phyloP scores from a whole-genome alignment of 768 basidiomycete genomes.

The Phylloporus scabripes region DNA sequence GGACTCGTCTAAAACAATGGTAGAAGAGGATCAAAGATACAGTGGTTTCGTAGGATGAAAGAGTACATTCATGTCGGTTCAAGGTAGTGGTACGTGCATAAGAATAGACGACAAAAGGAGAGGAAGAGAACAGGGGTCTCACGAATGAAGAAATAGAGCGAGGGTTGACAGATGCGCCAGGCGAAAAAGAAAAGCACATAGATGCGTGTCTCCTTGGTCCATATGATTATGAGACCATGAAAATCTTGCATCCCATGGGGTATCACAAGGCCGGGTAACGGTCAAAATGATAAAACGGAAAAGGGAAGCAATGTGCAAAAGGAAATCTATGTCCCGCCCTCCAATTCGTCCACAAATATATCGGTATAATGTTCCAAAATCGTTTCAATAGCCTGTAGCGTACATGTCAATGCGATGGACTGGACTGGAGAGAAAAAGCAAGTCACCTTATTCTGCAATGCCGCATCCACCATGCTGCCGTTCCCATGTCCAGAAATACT shows the following conservation, averaged over 20 bases:
- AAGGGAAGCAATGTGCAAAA: not conserved
- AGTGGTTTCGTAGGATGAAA: slow-evolving; percentile 6
- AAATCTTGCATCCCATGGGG: slow-evolving; percentile 12
- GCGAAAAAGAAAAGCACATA: not conserved
- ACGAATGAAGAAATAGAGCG: not conserved
- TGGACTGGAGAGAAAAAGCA: not conserved
- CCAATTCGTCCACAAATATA: slow-evolving; percentile 91
- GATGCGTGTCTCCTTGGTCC: slow-evolving; percentile 2
- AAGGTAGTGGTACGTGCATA: slow-evolving; percentile 14
- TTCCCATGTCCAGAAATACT: slow-evolving; percentile 42
- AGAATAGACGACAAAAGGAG: slow-evolving; percentile 7
- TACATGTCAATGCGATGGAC: slow-evolving; percentile 8
- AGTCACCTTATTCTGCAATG: slow-evolving; percentile 65
- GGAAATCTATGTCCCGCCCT: slow-evolving; percentile 31
- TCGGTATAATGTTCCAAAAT: slow-evolving; percentile 91
- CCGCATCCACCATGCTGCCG: slow-evolving; percentile 62
- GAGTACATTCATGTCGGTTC: slow-evolving; percentile 16
- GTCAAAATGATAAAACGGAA: slow-evolving; percentile 2
- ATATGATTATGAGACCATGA: slow-evolving; percentile 7
- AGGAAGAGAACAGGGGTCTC: not conserved
- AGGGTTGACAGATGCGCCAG: not conserved
- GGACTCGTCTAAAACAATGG: slow-evolving; percentile 3
- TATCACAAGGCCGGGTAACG: slow-evolving; percentile 26
- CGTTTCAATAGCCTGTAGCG: slow-evolving; percentile 80
- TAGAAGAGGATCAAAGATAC: slow-evolving; percentile 2